Conservation (phyloP, 106 monocot genomes). For the Dendrobium nobile region DNA sequence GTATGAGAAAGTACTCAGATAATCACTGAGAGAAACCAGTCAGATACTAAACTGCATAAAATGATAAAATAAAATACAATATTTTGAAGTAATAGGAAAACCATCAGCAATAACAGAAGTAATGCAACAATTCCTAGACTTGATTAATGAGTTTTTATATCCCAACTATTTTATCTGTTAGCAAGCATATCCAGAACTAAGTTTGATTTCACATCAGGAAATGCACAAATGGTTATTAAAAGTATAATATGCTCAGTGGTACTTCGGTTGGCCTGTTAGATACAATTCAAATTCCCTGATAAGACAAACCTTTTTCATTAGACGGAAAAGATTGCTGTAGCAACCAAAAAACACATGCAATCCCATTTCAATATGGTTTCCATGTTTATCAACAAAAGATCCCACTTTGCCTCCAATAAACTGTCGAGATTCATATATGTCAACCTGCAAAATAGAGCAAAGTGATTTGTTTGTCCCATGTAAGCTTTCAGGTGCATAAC, state of each 20-base stretch:
- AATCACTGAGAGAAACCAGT: background rate
- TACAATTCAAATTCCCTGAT: background rate
- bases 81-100: background rate
- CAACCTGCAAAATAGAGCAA: constrained; percentile 57
- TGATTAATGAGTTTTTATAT: background rate
- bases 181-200: background rate
- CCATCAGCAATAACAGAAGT: background rate
- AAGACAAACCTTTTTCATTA: constrained; percentile 82
- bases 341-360: constrained; percentile 98
- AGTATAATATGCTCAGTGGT: background rate
- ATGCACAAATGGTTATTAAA: background rate
- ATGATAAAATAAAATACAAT: background rate
- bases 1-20: background rate
- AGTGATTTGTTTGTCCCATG: background rate
- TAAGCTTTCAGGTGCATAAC: background rate
- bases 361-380: constrained; percentile 98
- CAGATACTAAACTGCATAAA: background rate
- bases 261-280: background rate
- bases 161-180: background rate
- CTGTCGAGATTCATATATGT: constrained; percentile 78
- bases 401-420: constrained; percentile 98
- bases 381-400: constrained; percentile 85
- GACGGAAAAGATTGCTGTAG: constrained; percentile 95
- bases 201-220: background rate
- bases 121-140: background rate